phyloP scores from a whole-genome alignment of 2,329 filamentous ascomycete genomes.

The Dendryphion nanum region DNA sequence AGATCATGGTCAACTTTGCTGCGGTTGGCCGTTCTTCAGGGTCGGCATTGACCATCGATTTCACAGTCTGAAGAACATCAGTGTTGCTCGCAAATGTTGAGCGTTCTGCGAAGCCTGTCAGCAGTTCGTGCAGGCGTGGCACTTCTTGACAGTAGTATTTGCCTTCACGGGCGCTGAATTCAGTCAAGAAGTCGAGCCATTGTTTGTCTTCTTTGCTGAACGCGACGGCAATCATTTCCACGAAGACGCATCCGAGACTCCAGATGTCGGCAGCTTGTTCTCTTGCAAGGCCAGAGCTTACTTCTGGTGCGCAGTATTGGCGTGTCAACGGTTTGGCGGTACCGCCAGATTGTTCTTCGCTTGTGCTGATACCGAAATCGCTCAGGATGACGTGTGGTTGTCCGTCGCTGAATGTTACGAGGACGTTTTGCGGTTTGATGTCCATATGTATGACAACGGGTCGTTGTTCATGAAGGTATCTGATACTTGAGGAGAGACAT shows the following conservation, averaged over 20 bases:
- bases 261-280: slow-evolving; percentile 68
- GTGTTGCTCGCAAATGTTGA: slow-evolving; percentile 18
- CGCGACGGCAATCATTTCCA: slow-evolving; percentile 73
- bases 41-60: slow-evolving; percentile 29
- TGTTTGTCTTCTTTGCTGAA: slow-evolving; percentile 20
- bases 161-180: slow-evolving; percentile 27
- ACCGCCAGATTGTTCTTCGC: slow-evolving; percentile 13
- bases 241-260: slow-evolving; percentile 93
- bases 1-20: slow-evolving; percentile 28
- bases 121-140: slow-evolving; percentile 23
- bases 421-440: slow-evolving; percentile 40
- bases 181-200: slow-evolving; percentile 26
- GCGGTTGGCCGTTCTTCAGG: slow-evolving; percentile 32
- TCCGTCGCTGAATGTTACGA: slow-evolving; percentile 29
- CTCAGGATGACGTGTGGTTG: slow-evolving; percentile 36
- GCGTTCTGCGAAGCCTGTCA: slow-evolving; percentile 21
- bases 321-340: slow-evolving; percentile 28
- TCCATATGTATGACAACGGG: slow-evolving; percentile 38
- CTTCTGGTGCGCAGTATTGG: slow-evolving; percentile 37
- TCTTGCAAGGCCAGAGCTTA: slow-evolving; percentile 24
- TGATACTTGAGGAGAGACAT: slow-evolving; percentile 34
- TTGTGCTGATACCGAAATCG: slow-evolving; percentile 38
- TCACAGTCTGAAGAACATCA: slow-evolving; percentile 25
- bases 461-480: slow-evolving; percentile 38
- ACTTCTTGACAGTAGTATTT: slow-evolving; percentile 39